A percentile compares a stretch with the other conserved stretches of the same genome.
These are phyloP conservation scores for Stachybotrys echinatus DNA, from an alignment of 2,329 filamentous ascomycete genomes.

Conservation along the genomic window DNA sequence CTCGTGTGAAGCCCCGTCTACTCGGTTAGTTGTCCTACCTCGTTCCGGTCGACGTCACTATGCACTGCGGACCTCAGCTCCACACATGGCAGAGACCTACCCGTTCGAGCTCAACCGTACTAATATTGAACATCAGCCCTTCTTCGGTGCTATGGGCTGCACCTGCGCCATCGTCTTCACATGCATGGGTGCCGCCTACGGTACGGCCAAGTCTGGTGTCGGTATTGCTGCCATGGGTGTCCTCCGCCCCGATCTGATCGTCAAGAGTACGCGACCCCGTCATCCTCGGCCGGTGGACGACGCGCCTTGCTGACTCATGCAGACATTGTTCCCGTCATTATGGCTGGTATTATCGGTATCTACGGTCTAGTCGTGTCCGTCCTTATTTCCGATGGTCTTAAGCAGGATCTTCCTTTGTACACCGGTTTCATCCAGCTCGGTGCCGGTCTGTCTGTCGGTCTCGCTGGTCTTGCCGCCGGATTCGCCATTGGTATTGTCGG, in stretches of 20 bases:
- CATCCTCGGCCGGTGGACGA: no score
- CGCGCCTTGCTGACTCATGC: conserved; percentile 6
- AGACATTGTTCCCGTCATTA: conserved; percentile 99
- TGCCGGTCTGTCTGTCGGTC: conserved; percentile 75
- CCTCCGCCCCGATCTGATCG: conserved; percentile 92
- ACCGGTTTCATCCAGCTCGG: conserved; percentile 83
- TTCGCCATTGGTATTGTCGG: conserved; percentile 86
- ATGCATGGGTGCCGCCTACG: conserved; percentile 94
- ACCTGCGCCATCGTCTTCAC: conserved; percentile 96
- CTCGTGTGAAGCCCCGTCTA: conserved; percentile 75
- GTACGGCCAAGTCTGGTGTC: conserved; percentile 98
- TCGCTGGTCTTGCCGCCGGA: conserved; percentile 77
- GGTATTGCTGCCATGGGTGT: conserved; percentile 99
- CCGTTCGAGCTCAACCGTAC: conserved; percentile 1
- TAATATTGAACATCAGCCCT: conserved; percentile 48
- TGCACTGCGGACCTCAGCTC: conserved; percentile 11
- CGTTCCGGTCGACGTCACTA: conserved; percentile 23
- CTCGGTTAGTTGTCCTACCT: conserved; percentile 71
- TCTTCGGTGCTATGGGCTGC: conserved; percentile 97
- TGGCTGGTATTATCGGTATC: conserved; percentile 99
- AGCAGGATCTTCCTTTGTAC: conserved; percentile 68
- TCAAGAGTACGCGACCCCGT: conserved; percentile 75
- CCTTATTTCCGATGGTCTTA: conserved; percentile 74
- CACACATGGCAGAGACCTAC: conserved; percentile 10
- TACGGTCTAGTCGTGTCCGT: conserved; percentile 89